A percentile compares a stretch with the other conserved stretches of the same genome.
phyloP scores from a whole-genome alignment of 768 basidiomycete genomes.

The Panaeolus cyanescens region DNA sequence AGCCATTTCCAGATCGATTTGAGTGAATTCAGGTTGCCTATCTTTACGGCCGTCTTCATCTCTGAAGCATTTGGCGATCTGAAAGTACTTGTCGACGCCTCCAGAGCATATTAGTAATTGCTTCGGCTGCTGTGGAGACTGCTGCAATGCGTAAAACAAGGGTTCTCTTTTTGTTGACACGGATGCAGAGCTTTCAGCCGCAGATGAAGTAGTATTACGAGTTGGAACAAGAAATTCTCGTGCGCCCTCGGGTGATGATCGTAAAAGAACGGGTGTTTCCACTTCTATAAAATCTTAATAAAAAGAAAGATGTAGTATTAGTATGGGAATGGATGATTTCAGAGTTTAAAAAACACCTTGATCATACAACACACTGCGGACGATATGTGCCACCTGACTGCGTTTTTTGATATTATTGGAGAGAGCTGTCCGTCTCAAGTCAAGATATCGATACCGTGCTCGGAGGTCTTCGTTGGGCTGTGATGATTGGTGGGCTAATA shows the following conservation, averaged over 20 bases:
- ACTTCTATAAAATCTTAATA: conserved; percentile 86
- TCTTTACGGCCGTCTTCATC: conserved; percentile 96
- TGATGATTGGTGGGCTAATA: conserved; percentile 6
- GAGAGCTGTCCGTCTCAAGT: conserved; percentile 76
- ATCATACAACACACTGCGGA: conserved; percentile 72
- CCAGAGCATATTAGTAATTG: conserved; percentile 92
- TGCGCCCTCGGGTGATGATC: conserved; percentile 93
- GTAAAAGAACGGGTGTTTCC: conserved; percentile 88
- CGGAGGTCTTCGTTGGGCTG: conserved; percentile 88
- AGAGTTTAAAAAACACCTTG: conserved; percentile 47
- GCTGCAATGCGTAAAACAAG: conserved; percentile 86
- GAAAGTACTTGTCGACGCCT: conserved; percentile 87
- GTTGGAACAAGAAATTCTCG: conserved; percentile 91
- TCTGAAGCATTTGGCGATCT: conserved; percentile 92
- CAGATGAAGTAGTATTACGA: conserved; percentile 41
- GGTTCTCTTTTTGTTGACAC: conserved; percentile 23
- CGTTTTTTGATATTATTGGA: conserved; percentile 81
- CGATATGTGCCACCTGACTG: conserved; percentile 77
- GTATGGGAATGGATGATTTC: conserved; percentile 6
- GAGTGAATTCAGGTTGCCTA: conserved; percentile 96
- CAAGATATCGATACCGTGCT: conserved; percentile 84
- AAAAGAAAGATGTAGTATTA: conserved; percentile 13
- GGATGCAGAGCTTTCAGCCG: conserved; percentile 13
- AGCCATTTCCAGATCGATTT: conserved; percentile 96
- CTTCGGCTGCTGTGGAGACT: conserved; percentile 96